phyloP scores from a whole-genome alignment of 139 green algal species.

The Pedinophyceae sp. region DNA sequence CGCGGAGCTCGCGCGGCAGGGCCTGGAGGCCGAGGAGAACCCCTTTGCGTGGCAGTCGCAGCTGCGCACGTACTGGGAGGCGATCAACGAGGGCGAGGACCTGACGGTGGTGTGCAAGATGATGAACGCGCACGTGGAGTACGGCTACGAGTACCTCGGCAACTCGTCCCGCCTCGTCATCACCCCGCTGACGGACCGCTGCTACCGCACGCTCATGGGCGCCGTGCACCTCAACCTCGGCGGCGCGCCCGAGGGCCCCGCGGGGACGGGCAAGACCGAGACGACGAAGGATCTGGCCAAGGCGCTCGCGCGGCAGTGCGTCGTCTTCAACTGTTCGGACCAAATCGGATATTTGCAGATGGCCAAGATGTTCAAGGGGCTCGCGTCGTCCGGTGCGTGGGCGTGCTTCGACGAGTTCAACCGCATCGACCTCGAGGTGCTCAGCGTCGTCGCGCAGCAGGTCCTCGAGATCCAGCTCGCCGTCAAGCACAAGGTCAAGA shows the following conservation, averaged over 20 bases:
- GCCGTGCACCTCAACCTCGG: conserved; percentile 59
- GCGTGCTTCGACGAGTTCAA: conserved; percentile 79
- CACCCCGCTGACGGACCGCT: conserved; percentile 56
- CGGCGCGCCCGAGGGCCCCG: conserved; percentile 47
- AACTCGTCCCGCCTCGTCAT: conserved; percentile 48
- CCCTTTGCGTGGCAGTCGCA: conserved; percentile 52
- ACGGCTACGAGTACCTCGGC: conserved; percentile 68
- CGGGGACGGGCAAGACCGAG: conserved; percentile 58
- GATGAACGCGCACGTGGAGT: conserved; percentile 54
- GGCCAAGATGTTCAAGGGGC: conserved; percentile 74
- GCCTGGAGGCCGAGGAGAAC: conserved; percentile 36
- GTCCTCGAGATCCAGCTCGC: conserved; percentile 61
- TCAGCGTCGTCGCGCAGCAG: conserved; percentile 45
- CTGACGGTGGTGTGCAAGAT: conserved; percentile 32
- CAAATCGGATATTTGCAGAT: conserved; percentile 40
- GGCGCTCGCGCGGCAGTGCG: conserved; percentile 54
- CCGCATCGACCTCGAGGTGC: conserved; percentile 51
- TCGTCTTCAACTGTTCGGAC: conserved; percentile 74
- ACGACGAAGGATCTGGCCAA: conserved; percentile 71
- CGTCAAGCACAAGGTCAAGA: conserved; percentile 43
- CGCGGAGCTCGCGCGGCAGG: conserved; percentile 8
- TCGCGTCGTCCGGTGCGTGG: conserved; percentile 45
- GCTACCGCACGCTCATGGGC: conserved; percentile 58
- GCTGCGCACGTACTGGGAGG: conserved; percentile 63
- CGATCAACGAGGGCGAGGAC: conserved; percentile 16